A percentile compares a stretch with the other conserved stretches of the same genome.
Conservation (phyloP, 805 yeast species). For the Pichia phayaonensis region DNA sequence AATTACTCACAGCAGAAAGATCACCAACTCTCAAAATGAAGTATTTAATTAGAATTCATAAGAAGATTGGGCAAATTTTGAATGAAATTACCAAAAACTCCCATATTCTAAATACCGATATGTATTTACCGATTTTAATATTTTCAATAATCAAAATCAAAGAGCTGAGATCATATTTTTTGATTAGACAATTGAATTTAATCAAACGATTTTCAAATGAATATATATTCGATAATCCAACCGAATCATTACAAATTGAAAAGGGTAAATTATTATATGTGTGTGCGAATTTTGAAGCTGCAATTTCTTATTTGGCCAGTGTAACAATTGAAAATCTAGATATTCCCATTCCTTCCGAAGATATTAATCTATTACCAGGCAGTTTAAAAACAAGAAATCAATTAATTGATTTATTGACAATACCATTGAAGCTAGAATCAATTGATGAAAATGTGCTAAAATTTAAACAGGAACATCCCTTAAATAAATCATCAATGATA, state of each 20-base stretch:
- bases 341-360: slow-evolving; percentile 15
- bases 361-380: slow-evolving; percentile 6
- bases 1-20: slow-evolving; percentile 25
- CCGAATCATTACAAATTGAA: slow-evolving; percentile 22
- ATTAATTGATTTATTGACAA: slow-evolving; percentile 9
- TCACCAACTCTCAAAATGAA: slow-evolving; percentile 30
- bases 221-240: slow-evolving; percentile 16
- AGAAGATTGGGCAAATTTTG: slow-evolving; percentile 21
- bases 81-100: slow-evolving; percentile 12
- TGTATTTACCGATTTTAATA: slow-evolving; percentile 29
- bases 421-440: slow-evolving; percentile 21
- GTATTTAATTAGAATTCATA: slow-evolving; percentile 25
- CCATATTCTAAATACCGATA: slow-evolving; percentile 25
- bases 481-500: neutral
- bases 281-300: slow-evolving; percentile 31
- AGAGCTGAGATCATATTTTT: slow-evolving; percentile 23
- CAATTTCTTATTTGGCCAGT: slow-evolving; percentile 27
- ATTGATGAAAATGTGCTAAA: slow-evolving; percentile 21
- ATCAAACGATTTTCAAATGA: slow-evolving; percentile 29
- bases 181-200: slow-evolving; percentile 27
- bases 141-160: slow-evolving; percentile 26
- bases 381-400: neutral
- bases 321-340: slow-evolving; percentile 27
- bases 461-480: slow-evolving; percentile 11
- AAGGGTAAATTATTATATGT: slow-evolving; percentile 29